Evolutionary conservation across 2,329 filamentous ascomycete genomes (phyloP), one percentile per base, ranked within the genome.

Genomic region (Fusarium sp.): DNA sequence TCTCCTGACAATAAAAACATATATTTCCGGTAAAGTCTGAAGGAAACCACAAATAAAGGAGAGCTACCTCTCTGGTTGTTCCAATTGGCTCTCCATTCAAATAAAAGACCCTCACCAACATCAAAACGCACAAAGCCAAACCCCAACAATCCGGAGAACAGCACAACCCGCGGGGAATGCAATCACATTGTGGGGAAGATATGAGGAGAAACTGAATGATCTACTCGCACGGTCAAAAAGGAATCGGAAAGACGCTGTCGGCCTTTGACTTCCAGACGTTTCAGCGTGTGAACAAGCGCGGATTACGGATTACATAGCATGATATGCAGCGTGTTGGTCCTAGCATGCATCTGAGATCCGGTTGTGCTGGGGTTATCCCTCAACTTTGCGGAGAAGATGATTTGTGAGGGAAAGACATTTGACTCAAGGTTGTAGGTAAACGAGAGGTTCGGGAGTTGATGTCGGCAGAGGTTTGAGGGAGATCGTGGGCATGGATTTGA

Each of bases 201-300:
- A 47, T 49, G 49, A 38, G 29, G 61, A 59, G 41, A 53, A 25
- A 13, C 22, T 41, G 7, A 36, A 17, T 33, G 49, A 62, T 62
- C 62, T 53, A n/a, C 47, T 50, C 49, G 38, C 49, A 68, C 49
- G 46, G 46, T 22, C 60, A 17, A 22, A 49, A 22, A 33, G 13
- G 4, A 25, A 3, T 7, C 25, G 35, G n/a, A 31, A 36, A 66
- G 33, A 36, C 41, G 52, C 39, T 35, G 42, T 44, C 62, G 65
- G 63, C 14, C 54, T 62, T 67, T 49, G 65, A 62, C 25, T 49
- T 67, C 65, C 65, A 67, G 15, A 12, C 15, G 33, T 65, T 58
- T 58, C 38, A 65, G 36, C 20, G 49, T 38, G 22, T 38, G 25
- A 52, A 53, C 39, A 31, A 14, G 14, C 38, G 35, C 31, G 39